Evolutionary conservation across 2,329 filamentous ascomycete species (phyloP).

Genomic region (Cladophialophora psammophila): DNA sequence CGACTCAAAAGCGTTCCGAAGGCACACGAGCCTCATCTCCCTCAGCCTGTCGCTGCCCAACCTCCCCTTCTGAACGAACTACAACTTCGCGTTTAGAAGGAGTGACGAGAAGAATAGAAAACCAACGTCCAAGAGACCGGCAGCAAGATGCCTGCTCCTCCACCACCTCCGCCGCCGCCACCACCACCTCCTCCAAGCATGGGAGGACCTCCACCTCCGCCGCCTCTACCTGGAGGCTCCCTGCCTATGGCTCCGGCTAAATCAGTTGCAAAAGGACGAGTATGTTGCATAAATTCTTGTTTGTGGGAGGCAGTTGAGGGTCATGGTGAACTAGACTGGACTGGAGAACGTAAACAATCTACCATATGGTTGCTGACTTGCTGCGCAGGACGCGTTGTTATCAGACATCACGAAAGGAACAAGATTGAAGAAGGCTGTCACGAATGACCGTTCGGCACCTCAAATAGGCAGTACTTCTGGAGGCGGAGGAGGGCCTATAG

Average conservation of each 20-base stretch:
- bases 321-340: background rate
- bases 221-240: conserved; percentile 69
- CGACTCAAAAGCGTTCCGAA: background rate
- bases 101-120: conserved; percentile 10
- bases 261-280: conserved; percentile 65
- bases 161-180: conserved; percentile 55
- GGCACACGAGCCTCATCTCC: conserved; percentile 14
- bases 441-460: conserved; percentile 92
- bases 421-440: conserved; percentile 81
- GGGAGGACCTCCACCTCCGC: conserved; percentile 67
- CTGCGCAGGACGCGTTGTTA: conserved; percentile 77
- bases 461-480: conserved; percentile 65
- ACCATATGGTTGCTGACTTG: conserved; percentile 25
- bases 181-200: conserved; percentile 67
- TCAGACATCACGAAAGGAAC: conserved; percentile 85
- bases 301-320: background rate
- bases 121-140: conserved; percentile 2
- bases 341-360: background rate
- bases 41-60: conserved; percentile 12
- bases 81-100: conserved; percentile 5
- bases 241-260: conserved; percentile 66
- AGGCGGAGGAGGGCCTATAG: conserved; percentile 67
- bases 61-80: conserved; percentile 17
- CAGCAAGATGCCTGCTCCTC: conserved; percentile 38
- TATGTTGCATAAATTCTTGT: conserved; percentile 55